These are phyloP conservation scores for Cyclotella cryptica DNA, from an alignment of 108 stramenopile species.

Conservation along the genomic window DNA sequence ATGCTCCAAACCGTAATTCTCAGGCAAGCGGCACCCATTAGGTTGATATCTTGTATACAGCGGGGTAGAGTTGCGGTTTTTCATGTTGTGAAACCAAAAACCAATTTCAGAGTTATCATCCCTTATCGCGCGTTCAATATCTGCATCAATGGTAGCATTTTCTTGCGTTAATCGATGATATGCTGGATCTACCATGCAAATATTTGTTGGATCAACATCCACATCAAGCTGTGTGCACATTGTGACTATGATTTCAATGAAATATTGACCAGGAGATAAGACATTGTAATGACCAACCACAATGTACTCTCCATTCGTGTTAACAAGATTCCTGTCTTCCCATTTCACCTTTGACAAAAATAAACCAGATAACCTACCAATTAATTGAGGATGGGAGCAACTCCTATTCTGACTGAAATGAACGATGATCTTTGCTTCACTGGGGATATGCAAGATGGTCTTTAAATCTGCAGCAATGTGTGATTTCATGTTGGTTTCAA, in stretches of 20 bases:
- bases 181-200: too few relatives aligned
- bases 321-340: background rate
- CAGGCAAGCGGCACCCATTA: background rate
- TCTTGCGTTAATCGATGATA: conserved; percentile 8
- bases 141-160: background rate
- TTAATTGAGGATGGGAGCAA: background rate
- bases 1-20: background rate
- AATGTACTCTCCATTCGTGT: background rate
- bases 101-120: background rate
- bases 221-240: too few relatives aligned
- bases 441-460: background rate
- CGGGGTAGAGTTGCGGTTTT: background rate
- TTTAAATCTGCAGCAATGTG: background rate
- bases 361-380: too few relatives aligned
- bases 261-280: too few relatives aligned
- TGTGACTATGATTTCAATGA: too few relatives aligned
- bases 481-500: background rate
- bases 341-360: too few relatives aligned
- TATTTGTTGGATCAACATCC: too few relatives aligned
- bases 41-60: conserved; percentile 6
- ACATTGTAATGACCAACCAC: too few relatives aligned
- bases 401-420: background rate
- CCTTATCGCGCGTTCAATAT: background rate
- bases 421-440: too few relatives aligned
- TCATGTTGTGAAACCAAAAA: background rate